Percentiles rank a stretch among this genome's conserved stretches.
phyloP scores from a whole-genome alignment of 169 alveolate species.

The Eimeria zaria region DNA sequence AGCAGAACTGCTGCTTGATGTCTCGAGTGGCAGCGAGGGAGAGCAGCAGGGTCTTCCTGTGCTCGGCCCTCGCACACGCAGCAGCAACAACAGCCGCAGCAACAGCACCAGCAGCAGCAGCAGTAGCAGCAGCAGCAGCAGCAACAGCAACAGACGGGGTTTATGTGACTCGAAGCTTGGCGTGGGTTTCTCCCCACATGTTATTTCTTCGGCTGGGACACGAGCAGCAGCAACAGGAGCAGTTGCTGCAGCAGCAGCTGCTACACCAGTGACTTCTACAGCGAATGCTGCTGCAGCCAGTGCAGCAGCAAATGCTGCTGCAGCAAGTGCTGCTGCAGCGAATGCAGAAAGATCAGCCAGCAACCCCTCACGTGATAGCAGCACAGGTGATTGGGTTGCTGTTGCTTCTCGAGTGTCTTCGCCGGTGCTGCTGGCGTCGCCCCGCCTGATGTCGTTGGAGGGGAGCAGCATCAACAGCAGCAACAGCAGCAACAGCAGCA shows the following conservation, averaged over 20 bases:
- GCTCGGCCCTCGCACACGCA: conserved; percentile 5
- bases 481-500: neutral
- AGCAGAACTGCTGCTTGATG: neutral
- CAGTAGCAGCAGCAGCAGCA: neutral
- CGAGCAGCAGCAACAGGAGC: neutral
- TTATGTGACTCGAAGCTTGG: neutral
- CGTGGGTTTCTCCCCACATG: neutral
- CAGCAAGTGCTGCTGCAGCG: neutral
- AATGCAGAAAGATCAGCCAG: neutral
- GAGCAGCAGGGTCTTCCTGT: conserved; percentile 36
- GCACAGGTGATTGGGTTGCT: conserved; percentile 29
- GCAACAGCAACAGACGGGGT: neutral
- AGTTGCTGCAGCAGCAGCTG: neutral
- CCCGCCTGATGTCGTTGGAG: neutral
- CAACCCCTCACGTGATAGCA: neutral
- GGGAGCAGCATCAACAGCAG: neutral
- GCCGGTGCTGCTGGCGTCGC: conserved; percentile 46
- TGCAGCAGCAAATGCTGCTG: neutral
- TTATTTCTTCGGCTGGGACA: neutral
- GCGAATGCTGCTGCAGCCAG: neutral
- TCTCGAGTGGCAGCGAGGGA: neutral
- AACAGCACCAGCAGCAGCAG: too few relatives aligned
- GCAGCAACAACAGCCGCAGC: conserved; percentile 29
- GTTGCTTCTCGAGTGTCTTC: conserved; percentile 13
- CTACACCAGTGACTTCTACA: neutral